Evolutionary conservation across 257 asterid genomes (phyloP), one percentile per base, ranked within the genome.

Genomic region (Solanum piurae): DNA sequence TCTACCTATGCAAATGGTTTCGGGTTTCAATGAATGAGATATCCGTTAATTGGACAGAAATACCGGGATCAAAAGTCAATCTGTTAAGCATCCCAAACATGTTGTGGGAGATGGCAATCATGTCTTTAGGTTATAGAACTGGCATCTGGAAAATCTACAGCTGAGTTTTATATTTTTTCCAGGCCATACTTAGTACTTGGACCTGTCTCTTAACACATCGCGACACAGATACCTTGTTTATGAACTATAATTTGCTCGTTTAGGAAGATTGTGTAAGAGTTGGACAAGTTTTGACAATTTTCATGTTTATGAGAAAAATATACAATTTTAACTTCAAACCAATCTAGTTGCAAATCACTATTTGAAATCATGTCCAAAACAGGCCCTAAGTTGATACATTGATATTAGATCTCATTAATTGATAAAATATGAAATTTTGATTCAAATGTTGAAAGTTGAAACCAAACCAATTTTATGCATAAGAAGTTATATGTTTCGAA

Each of bases 71-170:
- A 2, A 97, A 95, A 94, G 98, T 97, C 58, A 97, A 94, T 88
- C 77, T 95, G 75, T 85, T 94, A 20, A 97, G 99, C 91, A 95
- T 97, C 89, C 99, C 99, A 6, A 93, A 95, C 89, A 97, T 97
- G 99, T 89, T 97, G 89, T 95, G 99, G 99, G 99, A 97, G 92
- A 76, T 95, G 92, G 98, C 98, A 40, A 93, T 97, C 88, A 94
- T 95, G 98, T 94, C 98, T n/a, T 83, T 95, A 83, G 99, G 98
- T 55, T 95, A 95, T 87, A 93, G 98, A 90, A 92, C 93, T 60
- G 99, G 99, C 80, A 88, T 95, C 71, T 97, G 99, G 99, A 93
- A 94, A 88, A 90, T 95, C 87, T 93, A 92, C 86, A 86, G 89
- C 46, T 94, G 92, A 95, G 29, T n/a, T 80, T 49, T 7, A 12